Evolutionary conservation across 345 rosid species (phyloP), one percentile per base, ranked within the genome.

Genomic region (Xanthoceras sorbifolium): DNA sequence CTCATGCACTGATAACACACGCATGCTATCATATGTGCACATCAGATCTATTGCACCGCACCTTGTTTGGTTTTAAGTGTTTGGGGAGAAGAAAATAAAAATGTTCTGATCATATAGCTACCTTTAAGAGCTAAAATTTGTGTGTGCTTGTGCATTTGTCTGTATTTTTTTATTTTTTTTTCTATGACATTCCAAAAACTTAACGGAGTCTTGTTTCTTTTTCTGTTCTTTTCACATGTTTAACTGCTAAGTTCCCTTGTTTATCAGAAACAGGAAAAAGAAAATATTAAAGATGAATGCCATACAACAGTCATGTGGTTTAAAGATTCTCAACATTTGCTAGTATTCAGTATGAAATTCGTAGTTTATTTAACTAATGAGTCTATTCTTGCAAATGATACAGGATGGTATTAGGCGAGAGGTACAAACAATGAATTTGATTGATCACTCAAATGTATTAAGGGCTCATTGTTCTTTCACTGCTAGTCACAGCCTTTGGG

Each of bases 371-470:
- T 38, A 8, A 72, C 69, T 62, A 55, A 60, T 36, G 25, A 4
- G 25, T 61, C n/a, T 69, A 17, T 76, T 36, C 15, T 60, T 74
- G 20, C 50, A 42, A 82, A 70, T 80, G 73, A 71, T 82, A 80
- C 90, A 96, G 99, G 99, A 93, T 78, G 99, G 97, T 67, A 90
- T 96, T 68, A 89, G 99, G 38, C 89, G 97, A 78, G 99, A 96
- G 90, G 99, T 92, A 69, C 98, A 96, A 74, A 93, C 93, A 65
- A 96, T 96, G 99, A 91, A 77, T 86, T 87, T 93, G 86, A 96
- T 86, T 77, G 86, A 84, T 80, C 99, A 96, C 87, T 90, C 98
- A 23, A 96, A 93, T 85, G 67, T 93, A 69, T 84, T 96, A 75
- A 87, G 84, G 79, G 94, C 99, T 34, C 90, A 92, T 84, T 93